phyloP scores from a whole-genome alignment of 345 rosid species.

The Brassica cretica region DNA sequence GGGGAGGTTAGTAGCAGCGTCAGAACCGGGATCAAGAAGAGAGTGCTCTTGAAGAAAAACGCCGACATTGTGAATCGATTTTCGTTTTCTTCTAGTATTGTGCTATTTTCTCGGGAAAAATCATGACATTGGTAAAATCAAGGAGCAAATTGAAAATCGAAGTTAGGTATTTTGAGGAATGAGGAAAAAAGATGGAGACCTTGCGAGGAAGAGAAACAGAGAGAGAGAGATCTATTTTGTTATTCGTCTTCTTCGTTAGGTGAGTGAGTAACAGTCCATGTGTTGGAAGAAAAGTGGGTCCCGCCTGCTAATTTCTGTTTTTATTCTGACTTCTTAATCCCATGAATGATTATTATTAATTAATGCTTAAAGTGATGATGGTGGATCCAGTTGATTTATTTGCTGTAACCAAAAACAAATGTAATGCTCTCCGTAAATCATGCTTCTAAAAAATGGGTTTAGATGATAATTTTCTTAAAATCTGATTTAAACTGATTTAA shows the following conservation, averaged over 20 bases:
- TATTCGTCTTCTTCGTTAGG: conserved; percentile 37
- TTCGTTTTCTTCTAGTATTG: not conserved
- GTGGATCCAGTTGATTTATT: too few species aligned
- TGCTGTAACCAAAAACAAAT: too few species aligned
- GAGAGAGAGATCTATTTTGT: not conserved
- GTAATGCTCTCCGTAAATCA: too few species aligned
- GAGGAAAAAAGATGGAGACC: not conserved
- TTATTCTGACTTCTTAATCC: too few species aligned
- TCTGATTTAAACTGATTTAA: too few species aligned
- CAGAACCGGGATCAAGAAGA: conserved; percentile 43
- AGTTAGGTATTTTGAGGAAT: conserved; percentile 24
- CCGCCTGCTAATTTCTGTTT: not conserved
- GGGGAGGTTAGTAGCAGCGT: conserved; percentile 33
- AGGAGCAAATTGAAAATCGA: not conserved
- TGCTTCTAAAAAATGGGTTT: too few species aligned
- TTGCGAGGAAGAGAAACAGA: conserved; percentile 6
- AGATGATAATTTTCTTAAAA: too few species aligned
- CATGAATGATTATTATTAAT: too few species aligned
- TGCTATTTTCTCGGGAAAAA: conserved; percentile 36
- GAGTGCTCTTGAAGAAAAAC: conserved; percentile 34
- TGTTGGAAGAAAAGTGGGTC: conserved; percentile 25
- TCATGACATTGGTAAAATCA: conserved; percentile 13
- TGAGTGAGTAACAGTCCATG: conserved; percentile 42
- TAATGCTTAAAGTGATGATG: too few species aligned
- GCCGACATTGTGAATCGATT: conserved; percentile 34